Percentiles rank a stretch among this genome's conserved stretches.
phyloP scores from a whole-genome alignment of 306 rosid species.

The Senna siamea region DNA sequence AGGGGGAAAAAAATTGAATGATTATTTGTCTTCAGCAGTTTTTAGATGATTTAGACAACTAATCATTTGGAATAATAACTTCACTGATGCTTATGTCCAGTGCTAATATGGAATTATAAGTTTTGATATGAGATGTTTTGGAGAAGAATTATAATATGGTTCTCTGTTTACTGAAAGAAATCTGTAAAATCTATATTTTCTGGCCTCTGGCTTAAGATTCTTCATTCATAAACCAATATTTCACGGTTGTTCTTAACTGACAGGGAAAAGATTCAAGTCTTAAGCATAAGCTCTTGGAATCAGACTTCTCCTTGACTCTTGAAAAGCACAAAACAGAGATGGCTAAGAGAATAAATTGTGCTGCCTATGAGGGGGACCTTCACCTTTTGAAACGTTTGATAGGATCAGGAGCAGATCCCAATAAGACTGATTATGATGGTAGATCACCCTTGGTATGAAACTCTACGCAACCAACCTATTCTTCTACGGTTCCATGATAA shows the following conservation, averaged over 20 bases:
- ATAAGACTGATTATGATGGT: conserved; percentile 67
- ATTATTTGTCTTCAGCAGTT: conserved; percentile 7
- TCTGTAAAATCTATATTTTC: neutral
- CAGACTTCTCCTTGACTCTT: conserved; percentile 54
- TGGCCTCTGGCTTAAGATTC: neutral
- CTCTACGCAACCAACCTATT: conserved; percentile 8
- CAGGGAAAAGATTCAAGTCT: conserved; percentile 59
- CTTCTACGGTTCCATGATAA: neutral
- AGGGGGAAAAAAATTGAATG: too few relatives aligned
- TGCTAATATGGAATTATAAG: neutral
- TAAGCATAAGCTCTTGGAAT: conserved; percentile 59
- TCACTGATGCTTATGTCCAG: neutral
- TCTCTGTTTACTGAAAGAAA: conserved; percentile 8
- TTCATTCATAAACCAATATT: neutral
- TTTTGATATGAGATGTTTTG: neutral
- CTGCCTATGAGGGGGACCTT: conserved; percentile 57
- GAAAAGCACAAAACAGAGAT: conserved; percentile 59
- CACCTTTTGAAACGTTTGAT: conserved; percentile 56
- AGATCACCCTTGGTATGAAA: conserved; percentile 70
- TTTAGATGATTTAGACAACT: conserved; percentile 4
- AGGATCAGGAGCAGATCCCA: conserved; percentile 68
- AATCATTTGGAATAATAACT: conserved; percentile 1
- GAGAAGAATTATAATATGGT: neutral
- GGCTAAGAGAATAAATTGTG: conserved; percentile 61
- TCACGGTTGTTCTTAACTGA: conserved; percentile 25